Conservation (phyloP, 2,329 filamentous ascomycete genomes). For the Alternaria sp. region DNA sequence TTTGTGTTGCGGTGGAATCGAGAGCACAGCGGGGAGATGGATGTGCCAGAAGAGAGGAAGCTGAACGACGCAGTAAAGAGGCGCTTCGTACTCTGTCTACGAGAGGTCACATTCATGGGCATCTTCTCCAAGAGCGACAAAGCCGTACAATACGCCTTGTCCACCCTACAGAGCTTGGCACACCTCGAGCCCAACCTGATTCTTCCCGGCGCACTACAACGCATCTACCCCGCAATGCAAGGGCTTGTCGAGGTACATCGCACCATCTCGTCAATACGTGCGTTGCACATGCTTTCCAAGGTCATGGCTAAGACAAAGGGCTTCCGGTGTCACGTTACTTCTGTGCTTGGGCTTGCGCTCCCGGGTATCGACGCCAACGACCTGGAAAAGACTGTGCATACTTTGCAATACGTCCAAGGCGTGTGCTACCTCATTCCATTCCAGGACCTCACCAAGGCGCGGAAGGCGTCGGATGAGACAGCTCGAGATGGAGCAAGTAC, state of each 20-base stretch:
- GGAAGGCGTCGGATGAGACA: constrained; percentile 26
- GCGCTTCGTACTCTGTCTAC: constrained; percentile 86
- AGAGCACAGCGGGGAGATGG: constrained; percentile 89
- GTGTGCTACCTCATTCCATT: constrained; percentile 97
- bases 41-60: constrained; percentile 78
- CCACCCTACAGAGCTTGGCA: constrained; percentile 85
- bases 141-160: constrained; percentile 89
- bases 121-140: constrained; percentile 95
- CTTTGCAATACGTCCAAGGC: constrained; percentile 91
- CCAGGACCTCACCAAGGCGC: constrained; percentile 73
- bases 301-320: constrained; percentile 92
- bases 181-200: constrained; percentile 92
- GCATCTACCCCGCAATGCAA: constrained; percentile 96
- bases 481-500: constrained; percentile 36
- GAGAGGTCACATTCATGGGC: constrained; percentile 97
- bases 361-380: constrained; percentile 98
- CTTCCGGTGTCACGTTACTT: constrained; percentile 95
- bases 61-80: constrained; percentile 82
- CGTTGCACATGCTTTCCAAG: constrained; percentile 88
- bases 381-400: constrained; percentile 93
- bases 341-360: constrained; percentile 86
- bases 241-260: constrained; percentile 96
- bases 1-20: constrained; percentile 98
- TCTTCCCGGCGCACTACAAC: constrained; percentile 87
- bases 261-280: constrained; percentile 90